Evolutionary conservation across 2,329 filamentous ascomycete genomes (phyloP).

Genomic region (Sporothrix curviconia): DNA sequence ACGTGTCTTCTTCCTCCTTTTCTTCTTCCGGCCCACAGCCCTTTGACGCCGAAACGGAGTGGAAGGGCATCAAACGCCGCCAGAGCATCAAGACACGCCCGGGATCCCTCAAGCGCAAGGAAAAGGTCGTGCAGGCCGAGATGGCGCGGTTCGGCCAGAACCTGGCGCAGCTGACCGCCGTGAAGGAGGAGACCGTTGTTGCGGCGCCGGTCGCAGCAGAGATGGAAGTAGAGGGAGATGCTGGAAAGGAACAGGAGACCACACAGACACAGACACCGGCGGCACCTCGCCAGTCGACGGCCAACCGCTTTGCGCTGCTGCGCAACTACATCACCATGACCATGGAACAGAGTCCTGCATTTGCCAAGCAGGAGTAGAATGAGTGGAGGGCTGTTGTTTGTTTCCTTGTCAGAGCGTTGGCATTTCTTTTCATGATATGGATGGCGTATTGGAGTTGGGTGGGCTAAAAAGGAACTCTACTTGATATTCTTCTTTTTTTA

Average conservation of each 20-base stretch:
- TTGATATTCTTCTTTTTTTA: not conserved
- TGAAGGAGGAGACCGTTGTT: constrained; percentile 19
- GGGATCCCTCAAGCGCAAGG: constrained; percentile 77
- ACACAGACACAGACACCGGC: constrained; percentile 13
- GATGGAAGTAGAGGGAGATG: not conserved
- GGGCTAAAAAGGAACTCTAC: not conserved
- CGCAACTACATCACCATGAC: constrained; percentile 78
- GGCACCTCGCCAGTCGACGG: constrained; percentile 32
- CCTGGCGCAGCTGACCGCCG: constrained; percentile 62
- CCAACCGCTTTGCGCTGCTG: constrained; percentile 71
- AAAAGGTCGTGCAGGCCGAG: constrained; percentile 71
- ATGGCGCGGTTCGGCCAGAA: constrained; percentile 78
- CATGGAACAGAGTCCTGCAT: constrained; percentile 82
- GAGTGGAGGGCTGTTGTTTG: not conserved
- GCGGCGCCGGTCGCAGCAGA: constrained; percentile 19
- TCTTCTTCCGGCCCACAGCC: no score
- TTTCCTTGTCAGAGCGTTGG: not conserved
- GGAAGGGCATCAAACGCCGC: constrained; percentile 40
- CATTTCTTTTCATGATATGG: not conserved
- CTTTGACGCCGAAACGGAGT: constrained; percentile 33
- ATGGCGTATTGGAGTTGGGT: not conserved
- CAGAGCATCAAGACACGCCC: constrained; percentile 68
- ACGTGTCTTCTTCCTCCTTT: no score
- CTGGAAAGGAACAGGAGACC: not conserved
- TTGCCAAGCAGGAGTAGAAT: constrained; percentile 35